Evolutionary conservation across 345 rosid species (phyloP), one percentile per base, ranked within the genome.

Genomic region (Kandelia obovata): DNA sequence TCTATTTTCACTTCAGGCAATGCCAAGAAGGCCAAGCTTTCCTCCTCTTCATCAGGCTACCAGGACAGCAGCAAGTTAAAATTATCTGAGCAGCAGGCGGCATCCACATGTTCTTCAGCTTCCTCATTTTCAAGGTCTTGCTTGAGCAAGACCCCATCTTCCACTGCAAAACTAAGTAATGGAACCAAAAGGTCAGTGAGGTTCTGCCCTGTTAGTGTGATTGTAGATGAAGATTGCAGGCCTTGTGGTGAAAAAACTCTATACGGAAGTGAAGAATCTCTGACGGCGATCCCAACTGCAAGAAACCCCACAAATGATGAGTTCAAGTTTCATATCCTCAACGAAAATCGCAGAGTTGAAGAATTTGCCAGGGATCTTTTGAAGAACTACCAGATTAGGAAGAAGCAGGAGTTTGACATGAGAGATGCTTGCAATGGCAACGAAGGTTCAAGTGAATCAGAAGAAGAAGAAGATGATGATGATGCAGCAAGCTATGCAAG

Each of bases 401-500:
- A 72, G 43, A 52, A 64, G 13, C 78, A 65, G 55, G 68, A 53
- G 58, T 59, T 61, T 49, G 51, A 67, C 20, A 46, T 27, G 53
- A 66, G 62, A 59, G 70, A 72, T 51, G 31, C 8, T 52, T 26
- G 70, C 53, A 69, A 35, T 57, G 73, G 39, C 28, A 59, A 58
- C 39, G 59, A 37, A 27, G 72, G 5, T 2, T 55, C 23, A 0
- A 55, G 49, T 10, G 68, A 68, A 1, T 55, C 46, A 1, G 86
- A 61, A 23, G 72, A 73, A 0, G 84, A 77, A 4, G 82, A 31
- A 5, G 34, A 84, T 0, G 89, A 83, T 0, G 89, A 89, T 0
- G 91, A 90, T 58, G 85, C 71, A 15, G 92, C 85, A 26, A 95
- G 99, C 72, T 95, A 62, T 58, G 92, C 98, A 21, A 95, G 99